Evolutionary conservation across 176 grass and related monocot genomes (phyloP), one percentile per base, ranked within the genome.

Genomic region (Avena sativa): DNA sequence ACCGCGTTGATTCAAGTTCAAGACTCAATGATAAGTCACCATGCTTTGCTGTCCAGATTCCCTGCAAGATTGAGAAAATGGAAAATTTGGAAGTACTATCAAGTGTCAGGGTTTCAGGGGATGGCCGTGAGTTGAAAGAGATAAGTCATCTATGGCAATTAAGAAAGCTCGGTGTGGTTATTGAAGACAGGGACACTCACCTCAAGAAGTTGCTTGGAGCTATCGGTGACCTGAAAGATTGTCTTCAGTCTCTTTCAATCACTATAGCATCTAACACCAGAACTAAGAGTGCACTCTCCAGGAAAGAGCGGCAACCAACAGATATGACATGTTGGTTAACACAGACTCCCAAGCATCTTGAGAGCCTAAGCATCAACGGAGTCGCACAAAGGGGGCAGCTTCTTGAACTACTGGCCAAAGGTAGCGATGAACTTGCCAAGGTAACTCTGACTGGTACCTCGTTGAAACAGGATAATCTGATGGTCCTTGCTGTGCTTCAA

Each of bases 161-260:
- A 2, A 81, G 70, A 12, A 87, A 87, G 70, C 86, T 87, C 0
- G 15, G 58, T 28, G 47, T 76, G 69, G 86, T 87, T 76, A 82
- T 82, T 1, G 2, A 74, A 0, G 44, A 75, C 30, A 81, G 19
- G 5, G 6, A 76, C 0, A 30, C 3, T 57, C 28, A 76, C 16
- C 30, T 76, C 32, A 2, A 0, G 14, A 2, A 4, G 17, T 82
- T 87, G 59, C 58, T 87, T 47, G 0, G 0, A 46, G 15, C n/a
- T 8, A 88, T 84, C 47, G 44, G 32, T 14, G 57, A 88, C 28
- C 0, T 82, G 1, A 4, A 74, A 51, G 19, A 81, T 5, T 36
- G 15, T 47, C 32, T 85, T 14, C 17, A 0, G n/a, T 73, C 63
- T 80, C 81, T 76, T 6, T 74, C 70, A 14, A 65, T 87, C 46